Conservation (phyloP, 257 asterid species). For the Pogostemon cablin region DNA sequence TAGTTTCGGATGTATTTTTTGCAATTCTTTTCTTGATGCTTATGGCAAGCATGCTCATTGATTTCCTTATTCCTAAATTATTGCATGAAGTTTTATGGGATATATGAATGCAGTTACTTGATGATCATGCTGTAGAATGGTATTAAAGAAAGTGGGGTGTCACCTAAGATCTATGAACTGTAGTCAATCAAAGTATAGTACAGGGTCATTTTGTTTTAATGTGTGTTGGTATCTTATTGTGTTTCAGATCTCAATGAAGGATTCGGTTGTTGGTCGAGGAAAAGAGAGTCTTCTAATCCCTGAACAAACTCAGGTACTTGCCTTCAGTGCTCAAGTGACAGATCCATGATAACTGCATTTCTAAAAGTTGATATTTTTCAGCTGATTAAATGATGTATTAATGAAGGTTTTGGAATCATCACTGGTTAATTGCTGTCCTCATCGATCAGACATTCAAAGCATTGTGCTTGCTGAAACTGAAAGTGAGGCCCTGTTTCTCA, state of each 20-base stretch:
- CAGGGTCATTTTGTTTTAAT: slow-evolving; percentile 5
- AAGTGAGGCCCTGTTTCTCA: no score
- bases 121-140: background rate
- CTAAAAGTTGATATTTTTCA: background rate
- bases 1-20: background rate
- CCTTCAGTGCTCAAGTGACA: no score
- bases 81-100: background rate
- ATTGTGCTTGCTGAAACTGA: no score
- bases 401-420: no score
- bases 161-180: slow-evolving; percentile 1
- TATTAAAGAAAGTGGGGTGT: slow-evolving; percentile 1
- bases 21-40: slow-evolving; percentile 10
- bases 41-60: background rate
- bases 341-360: no score
- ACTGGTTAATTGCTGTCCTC: slow-evolving; percentile 38
- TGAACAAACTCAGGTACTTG: no score
- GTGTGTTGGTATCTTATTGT: slow-evolving; percentile 11
- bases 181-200: background rate
- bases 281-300: slow-evolving; percentile 38
- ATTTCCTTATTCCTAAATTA: background rate
- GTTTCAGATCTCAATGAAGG: slow-evolving; percentile 64
- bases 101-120: background rate
- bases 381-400: no score
- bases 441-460: slow-evolving; percentile 34
- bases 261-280: slow-evolving; percentile 65